Conservation (phyloP, 441 rosid species). For the Codiaeum variegatum region DNA sequence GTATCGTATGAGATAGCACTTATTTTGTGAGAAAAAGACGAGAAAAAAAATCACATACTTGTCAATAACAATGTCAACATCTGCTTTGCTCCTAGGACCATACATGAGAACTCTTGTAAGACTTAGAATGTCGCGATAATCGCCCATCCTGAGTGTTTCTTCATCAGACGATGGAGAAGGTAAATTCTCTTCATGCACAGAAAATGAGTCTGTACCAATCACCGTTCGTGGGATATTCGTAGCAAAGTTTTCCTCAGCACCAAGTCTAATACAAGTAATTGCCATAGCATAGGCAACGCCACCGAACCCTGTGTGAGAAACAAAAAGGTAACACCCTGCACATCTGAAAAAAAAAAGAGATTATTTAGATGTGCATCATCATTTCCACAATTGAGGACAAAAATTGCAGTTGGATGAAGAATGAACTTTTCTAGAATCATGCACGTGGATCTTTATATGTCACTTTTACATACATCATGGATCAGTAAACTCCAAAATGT, state of each 20-base stretch:
- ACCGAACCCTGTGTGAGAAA: conserved; percentile 94
- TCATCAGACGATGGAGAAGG: conserved; percentile 60
- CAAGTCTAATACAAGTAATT: conserved; percentile 71
- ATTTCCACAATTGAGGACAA: not conserved
- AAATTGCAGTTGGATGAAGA: not conserved
- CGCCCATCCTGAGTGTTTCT: conserved; percentile 83
- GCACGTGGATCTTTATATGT: not conserved
- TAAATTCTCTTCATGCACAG: conserved; percentile 39
- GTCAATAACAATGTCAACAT: conserved; percentile 70
- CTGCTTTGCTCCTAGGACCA: conserved; percentile 96
- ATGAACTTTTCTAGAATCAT: not conserved
- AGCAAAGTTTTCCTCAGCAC: conserved; percentile 45
- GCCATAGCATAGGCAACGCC: conserved; percentile 97
- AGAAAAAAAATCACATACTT: conserved; percentile 37
- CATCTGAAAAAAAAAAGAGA: conserved; percentile 26
- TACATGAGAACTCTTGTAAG: conserved; percentile 86
- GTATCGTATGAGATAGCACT: conserved; percentile 2
- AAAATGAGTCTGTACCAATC: conserved; percentile 27
- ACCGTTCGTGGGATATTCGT: conserved; percentile 28
- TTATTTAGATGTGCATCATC: conserved; percentile 6
- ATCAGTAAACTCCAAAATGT: not conserved
- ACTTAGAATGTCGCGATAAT: conserved; percentile 90
- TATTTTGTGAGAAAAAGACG: conserved; percentile 3
- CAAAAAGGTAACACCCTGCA: conserved; percentile 78
- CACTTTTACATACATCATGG: not conserved